Evolutionary conservation across 225 moss, liverwort and hornwort species (phyloP), one percentile per base, ranked within the genome.

Genomic region (Antitrichia curtipendula): DNA sequence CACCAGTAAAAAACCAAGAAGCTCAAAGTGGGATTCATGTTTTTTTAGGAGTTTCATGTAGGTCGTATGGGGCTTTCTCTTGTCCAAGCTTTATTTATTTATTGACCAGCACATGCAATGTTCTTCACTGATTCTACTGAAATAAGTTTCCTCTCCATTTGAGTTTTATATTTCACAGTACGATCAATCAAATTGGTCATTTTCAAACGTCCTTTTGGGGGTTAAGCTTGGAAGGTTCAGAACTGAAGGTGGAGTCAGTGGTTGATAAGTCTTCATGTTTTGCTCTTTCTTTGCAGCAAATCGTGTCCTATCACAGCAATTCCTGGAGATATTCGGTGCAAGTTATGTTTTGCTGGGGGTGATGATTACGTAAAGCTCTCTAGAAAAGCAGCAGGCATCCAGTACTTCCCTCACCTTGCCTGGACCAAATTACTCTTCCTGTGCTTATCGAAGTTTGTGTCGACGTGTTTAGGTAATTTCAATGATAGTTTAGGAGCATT

Each of bases 231-330:
- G 1, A 45, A 64, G 38, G 9, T 58, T n/a, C 54, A 47, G 60
- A 2, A 9, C 47, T 47, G 19, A 50, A 29, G n/a, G 38, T 57
- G 52, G 32, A 60, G 66, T 58, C 31, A 14, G 20, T 43, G 52
- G 56, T 75, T 66, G 68, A 3, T 27, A 40, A 86, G 83, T 88
- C 53, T 12, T 61, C 29, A 29, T 6, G 31, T 74, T 74, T 59
- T 84, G 27, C 65, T 40, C 28, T 82, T 61, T 40, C 76, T 57
- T 90, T 91, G 87, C 94, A 94, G 94, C n/a, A n/a, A n/a, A n/a
- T n/a, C n/a, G n/a, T 94, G 97, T 90, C 85, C 92, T 13, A 53
- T 89, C 58, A 85, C 94, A 75, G 92, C 95, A 81, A 92, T 96
- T 88, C 96, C 96, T 77, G 89, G 90, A 60, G 87, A 90, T 86